Conservation (phyloP, 2,329 filamentous ascomycete species). For the Thielaviopsis punctulata region DNA sequence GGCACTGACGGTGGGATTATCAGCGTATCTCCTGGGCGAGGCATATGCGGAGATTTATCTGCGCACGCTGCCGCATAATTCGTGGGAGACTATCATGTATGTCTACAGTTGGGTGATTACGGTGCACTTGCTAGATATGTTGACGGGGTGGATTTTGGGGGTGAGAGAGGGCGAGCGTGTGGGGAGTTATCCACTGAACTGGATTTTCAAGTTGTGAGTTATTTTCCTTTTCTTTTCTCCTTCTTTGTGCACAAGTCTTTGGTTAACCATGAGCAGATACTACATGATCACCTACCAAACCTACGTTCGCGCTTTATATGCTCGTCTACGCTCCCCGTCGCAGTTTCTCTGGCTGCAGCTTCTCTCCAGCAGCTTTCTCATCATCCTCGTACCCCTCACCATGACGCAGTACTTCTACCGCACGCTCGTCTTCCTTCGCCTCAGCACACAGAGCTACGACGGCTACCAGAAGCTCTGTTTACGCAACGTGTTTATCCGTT, state of each 20-base stretch:
- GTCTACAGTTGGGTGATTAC: constrained; percentile 55
- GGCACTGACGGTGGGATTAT: constrained; percentile 42
- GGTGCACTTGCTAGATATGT: constrained; percentile 44
- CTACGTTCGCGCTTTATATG: constrained; percentile 52
- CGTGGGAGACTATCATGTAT: constrained; percentile 48
- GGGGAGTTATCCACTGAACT: constrained; percentile 52
- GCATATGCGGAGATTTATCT: constrained; percentile 54
- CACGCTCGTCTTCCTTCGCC: constrained; percentile 31
- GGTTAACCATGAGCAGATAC: constrained; percentile 26
- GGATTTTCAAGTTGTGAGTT: constrained; percentile 51
- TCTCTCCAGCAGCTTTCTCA: constrained; percentile 44
- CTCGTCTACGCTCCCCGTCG: constrained; percentile 44
- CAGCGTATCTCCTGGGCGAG: constrained; percentile 51
- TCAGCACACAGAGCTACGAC: constrained; percentile 42
- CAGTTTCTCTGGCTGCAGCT: constrained; percentile 50
- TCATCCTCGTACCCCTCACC: constrained; percentile 45
- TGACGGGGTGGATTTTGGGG: constrained; percentile 50
- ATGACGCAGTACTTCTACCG: constrained; percentile 44
- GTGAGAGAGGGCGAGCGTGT: constrained; percentile 49
- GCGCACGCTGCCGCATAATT: constrained; percentile 47
- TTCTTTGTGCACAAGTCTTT: neutral
- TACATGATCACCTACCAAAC: constrained; percentile 56
- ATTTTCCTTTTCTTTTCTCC: constrained; percentile 6
- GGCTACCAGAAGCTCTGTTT: constrained; percentile 50
- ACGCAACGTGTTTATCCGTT: constrained; percentile 50